phyloP scores from a whole-genome alignment of 1,284 basidiomycete genomes.

The Austropuccinia psidii region DNA sequence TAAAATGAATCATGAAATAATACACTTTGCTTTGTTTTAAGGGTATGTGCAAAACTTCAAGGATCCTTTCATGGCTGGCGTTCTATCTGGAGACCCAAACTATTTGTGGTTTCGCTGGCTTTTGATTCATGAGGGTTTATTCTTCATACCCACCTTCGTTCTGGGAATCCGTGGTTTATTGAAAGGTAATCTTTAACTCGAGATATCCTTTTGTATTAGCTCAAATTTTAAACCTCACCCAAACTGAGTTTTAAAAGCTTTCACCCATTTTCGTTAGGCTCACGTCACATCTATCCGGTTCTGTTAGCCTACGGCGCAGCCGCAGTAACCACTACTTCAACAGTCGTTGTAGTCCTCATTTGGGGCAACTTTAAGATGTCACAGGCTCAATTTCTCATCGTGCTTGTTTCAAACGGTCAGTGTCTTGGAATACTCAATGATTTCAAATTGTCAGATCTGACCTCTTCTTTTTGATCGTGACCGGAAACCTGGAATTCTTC shows the following conservation, averaged over 20 bases:
- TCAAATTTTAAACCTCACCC: background rate
- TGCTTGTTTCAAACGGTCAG: constrained; percentile 13
- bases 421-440: background rate
- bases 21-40: background rate
- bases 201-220: background rate
- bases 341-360: constrained; percentile 1
- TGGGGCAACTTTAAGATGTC: background rate
- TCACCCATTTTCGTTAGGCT: background rate
- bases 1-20: background rate
- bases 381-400: background rate
- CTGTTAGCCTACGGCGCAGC: constrained; percentile 32
- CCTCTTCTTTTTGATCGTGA: background rate
- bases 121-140: constrained; percentile 18
- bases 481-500: background rate
- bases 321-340: constrained; percentile 27
- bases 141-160: constrained; percentile 15
- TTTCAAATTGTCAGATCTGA: background rate
- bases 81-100: background rate
- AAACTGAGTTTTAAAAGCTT: background rate
- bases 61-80: constrained; percentile 23
- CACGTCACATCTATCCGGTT: constrained; percentile 5
- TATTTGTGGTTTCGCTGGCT: constrained; percentile 33
- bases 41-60: constrained; percentile 3
- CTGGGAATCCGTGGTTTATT: constrained; percentile 25
- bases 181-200: background rate